These are phyloP conservation scores for Pythium oligandrum DNA, from an alignment of 352 stramenopile genomes.

Conservation along the genomic window DNA sequence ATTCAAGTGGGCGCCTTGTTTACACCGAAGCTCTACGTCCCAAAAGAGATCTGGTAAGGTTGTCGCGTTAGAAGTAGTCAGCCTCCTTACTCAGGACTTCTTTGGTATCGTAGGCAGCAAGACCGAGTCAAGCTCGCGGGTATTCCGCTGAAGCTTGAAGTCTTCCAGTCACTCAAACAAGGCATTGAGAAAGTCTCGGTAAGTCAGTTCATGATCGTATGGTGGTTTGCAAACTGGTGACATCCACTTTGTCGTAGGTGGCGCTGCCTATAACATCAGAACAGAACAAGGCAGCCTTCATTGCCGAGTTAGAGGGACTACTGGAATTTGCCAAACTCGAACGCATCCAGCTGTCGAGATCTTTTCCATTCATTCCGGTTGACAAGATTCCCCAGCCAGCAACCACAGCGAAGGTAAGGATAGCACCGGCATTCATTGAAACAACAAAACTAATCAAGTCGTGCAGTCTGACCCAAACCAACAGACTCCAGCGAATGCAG, in stretches of 20 bases:
- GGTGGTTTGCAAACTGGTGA: background rate
- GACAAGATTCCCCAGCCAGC: slow-evolving; percentile 11
- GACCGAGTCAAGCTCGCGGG: slow-evolving; percentile 59
- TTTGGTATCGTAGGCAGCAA: slow-evolving; percentile 35
- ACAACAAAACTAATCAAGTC: no score
- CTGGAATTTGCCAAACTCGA: slow-evolving; percentile 41
- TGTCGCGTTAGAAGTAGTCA: background rate
- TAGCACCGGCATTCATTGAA: background rate
- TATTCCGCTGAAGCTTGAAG: slow-evolving; percentile 52
- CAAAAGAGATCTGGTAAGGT: slow-evolving; percentile 69
- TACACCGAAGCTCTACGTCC: slow-evolving; percentile 64
- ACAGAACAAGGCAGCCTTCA: slow-evolving; percentile 38
- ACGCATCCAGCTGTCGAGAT: slow-evolving; percentile 43
- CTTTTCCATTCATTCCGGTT: slow-evolving; percentile 51
- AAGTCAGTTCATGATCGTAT: slow-evolving; percentile 1
- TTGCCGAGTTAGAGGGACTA: slow-evolving; percentile 49
- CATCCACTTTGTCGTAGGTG: slow-evolving; percentile 27
- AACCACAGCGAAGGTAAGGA: background rate
- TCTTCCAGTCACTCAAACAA: slow-evolving; percentile 66
- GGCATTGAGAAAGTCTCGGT: slow-evolving; percentile 65
- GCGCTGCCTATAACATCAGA: slow-evolving; percentile 44
- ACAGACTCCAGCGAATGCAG: slow-evolving; percentile 12
- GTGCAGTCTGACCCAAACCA: no score
- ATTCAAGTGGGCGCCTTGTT: slow-evolving; percentile 73
- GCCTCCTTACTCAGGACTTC: no score